These are phyloP conservation scores for Globisporangium echinulatum DNA, from an alignment of 352 stramenopile species.

Conservation along the genomic window DNA sequence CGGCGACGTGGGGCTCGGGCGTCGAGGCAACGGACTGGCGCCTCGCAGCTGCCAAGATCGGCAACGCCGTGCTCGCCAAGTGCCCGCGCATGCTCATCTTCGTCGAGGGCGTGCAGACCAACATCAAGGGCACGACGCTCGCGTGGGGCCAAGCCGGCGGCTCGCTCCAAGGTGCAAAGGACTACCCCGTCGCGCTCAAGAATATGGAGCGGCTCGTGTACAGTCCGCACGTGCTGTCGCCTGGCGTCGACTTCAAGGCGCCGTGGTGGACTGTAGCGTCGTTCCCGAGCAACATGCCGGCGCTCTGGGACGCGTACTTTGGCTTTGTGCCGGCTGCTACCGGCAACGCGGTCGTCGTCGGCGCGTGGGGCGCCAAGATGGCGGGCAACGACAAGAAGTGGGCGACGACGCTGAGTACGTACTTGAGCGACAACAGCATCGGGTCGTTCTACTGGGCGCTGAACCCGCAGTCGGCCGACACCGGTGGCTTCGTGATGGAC, in stretches of 20 bases:
- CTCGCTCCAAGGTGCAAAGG: conserved; percentile 49
- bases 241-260: conserved; percentile 52
- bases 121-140: conserved; percentile 48
- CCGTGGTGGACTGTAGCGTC: conserved; percentile 52
- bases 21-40: conserved; percentile 61
- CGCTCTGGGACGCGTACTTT: conserved; percentile 64
- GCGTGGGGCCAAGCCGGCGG: conserved; percentile 56
- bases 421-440: conserved; percentile 46
- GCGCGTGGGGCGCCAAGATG: conserved; percentile 64
- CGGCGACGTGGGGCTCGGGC: conserved; percentile 55
- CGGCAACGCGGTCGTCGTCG: conserved; percentile 51
- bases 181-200: conserved; percentile 54
- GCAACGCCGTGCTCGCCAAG: conserved; percentile 57
- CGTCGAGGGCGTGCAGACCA: conserved; percentile 68
- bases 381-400: conserved; percentile 50
- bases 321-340: conserved; percentile 54
- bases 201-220: conserved; percentile 72
- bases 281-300: conserved; percentile 64
- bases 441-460: conserved; percentile 76
- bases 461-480: conserved; percentile 70
- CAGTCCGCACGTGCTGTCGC: conserved; percentile 57
- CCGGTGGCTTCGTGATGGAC: conserved; percentile 54
- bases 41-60: conserved; percentile 51
- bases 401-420: conserved; percentile 40
- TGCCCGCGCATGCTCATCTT: conserved; percentile 64